These are phyloP conservation scores for Nakazawaea wickerhamii DNA, from an alignment of 805 yeast genomes.

Conservation along the genomic window DNA sequence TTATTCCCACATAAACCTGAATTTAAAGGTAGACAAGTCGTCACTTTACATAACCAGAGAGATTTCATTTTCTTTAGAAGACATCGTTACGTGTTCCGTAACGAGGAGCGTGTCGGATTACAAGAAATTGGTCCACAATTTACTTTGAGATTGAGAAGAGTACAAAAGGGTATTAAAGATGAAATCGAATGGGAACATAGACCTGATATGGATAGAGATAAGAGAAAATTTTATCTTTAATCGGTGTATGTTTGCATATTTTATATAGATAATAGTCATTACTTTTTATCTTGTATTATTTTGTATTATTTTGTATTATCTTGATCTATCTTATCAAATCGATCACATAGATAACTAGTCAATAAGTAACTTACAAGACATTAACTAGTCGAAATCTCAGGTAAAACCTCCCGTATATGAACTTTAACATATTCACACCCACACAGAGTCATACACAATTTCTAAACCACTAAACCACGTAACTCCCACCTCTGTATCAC, in stretches of 20 bases:
- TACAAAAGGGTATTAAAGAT: conserved; percentile 87
- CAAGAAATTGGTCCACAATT: conserved; percentile 98
- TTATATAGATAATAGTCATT: too few species aligned
- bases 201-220: conserved; percentile 94
- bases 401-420: too few species aligned
- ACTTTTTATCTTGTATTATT: not conserved
- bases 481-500: too few species aligned
- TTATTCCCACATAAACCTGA: conserved; percentile 92
- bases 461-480: too few species aligned
- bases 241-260: not conserved
- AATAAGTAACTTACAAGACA: too few species aligned
- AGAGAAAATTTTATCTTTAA: conserved; percentile 82
- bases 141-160: conserved; percentile 79
- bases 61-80: conserved; percentile 93
- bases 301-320: not conserved
- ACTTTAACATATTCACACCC: too few species aligned
- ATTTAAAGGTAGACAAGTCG: conserved; percentile 91
- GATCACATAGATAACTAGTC: too few species aligned
- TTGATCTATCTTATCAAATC: not conserved
- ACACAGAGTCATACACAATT: too few species aligned
- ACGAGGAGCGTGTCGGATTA: conserved; percentile 88
- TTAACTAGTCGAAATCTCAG: too few species aligned
- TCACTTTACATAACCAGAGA: conserved; percentile 93
- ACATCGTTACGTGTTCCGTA: conserved; percentile 84
- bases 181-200: conserved; percentile 96